Evolutionary conservation across 2,329 filamentous ascomycete species (phyloP), one percentile per base, ranked within the genome.

Genomic region (Samsoniella hepiali): DNA sequence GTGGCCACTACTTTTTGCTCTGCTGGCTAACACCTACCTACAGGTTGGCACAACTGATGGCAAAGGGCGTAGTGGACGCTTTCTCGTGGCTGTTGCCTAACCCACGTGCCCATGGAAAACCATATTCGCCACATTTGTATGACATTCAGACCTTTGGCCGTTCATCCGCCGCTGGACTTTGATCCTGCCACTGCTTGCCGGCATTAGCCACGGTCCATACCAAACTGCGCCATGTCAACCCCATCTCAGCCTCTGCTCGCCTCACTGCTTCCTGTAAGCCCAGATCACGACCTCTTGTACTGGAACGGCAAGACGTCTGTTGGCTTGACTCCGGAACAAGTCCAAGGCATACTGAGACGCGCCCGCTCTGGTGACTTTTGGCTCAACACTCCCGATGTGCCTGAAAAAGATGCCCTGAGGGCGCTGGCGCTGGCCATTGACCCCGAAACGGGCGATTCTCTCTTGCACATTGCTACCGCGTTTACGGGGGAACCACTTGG

Each of bases 221-320:
- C 40, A 47, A 34, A 34, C 40, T 58, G 40, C 55, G 15, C 40
- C 31, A 58, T 58, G 40, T 47, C 40, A 47, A 34, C 55, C 38
- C 40, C 40, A 45, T 47, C 55, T 47, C 40, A 47, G 27, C 55
- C 55, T 58, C 55, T 58, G 15, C 29, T 47, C 3, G 55, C 55
- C 55, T 58, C 40, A 58, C 31, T 58, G 6, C 55, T 58, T 58
- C 55, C 55, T 34, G 40, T 58, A 34, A 58, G 40, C 27, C 55
- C 40, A 47, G 55, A 58, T 58, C 11, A 47, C 27, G 13, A 58
- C 27, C 40, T 58, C 40, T 47, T 58, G 9, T 47, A 32, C 40
- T 58, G 29, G 55, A 58, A 58, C 6, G 31, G 40, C 40, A 58
- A 47, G 40, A 47, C 29, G 1, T 58, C 29, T 34, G 29, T 45